Evolutionary conservation across 2,329 filamentous ascomycete species (phyloP).

Genomic region (Graphium sp.): DNA sequence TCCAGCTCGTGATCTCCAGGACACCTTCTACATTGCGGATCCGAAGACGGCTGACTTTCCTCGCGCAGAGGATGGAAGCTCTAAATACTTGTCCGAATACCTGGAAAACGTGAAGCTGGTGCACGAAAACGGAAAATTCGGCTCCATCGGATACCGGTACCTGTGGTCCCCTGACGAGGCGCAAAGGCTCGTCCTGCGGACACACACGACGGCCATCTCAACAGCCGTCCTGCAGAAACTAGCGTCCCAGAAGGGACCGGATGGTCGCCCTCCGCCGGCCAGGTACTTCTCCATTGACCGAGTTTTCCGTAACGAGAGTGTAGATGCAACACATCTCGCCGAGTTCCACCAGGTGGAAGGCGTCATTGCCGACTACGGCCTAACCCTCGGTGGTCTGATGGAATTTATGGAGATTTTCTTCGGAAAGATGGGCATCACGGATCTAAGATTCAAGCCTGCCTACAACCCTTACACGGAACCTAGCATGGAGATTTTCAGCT

Average conservation of each 20-base stretch:
- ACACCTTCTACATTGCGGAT: conserved; percentile 96
- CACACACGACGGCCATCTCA: conserved; percentile 87
- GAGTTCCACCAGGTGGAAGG: conserved; percentile 99
- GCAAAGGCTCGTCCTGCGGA: conserved; percentile 74
- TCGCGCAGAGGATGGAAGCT: conserved; percentile 35
- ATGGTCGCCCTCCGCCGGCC: conserved; percentile 48
- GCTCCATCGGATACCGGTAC: conserved; percentile 92
- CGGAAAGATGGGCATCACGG: conserved; percentile 75
- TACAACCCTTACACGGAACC: conserved; percentile 95
- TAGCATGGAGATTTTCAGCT: conserved; percentile 96
- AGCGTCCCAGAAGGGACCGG: conserved; percentile 62
- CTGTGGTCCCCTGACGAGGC: conserved; percentile 84
- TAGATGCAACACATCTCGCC: conserved; percentile 89
- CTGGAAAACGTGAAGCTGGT: conserved; percentile 77
- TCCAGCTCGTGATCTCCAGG: conserved; percentile 89
- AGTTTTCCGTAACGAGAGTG: conserved; percentile 94
- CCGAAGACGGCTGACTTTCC: conserved; percentile 60
- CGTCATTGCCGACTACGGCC: conserved; percentile 89
- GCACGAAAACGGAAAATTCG: conserved; percentile 82
- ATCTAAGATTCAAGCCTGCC: conserved; percentile 88
- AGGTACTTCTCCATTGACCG: conserved; percentile 97
- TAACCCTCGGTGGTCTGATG: conserved; percentile 85
- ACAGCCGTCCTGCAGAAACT: conserved; percentile 84
- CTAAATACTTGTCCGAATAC: conserved; percentile 77
- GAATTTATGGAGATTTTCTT: conserved; percentile 94